Evolutionary conservation across 2,329 filamentous ascomycete species (phyloP), one percentile per base, ranked within the genome.

Genomic region (Ophiostoma triangulosporum): DNA sequence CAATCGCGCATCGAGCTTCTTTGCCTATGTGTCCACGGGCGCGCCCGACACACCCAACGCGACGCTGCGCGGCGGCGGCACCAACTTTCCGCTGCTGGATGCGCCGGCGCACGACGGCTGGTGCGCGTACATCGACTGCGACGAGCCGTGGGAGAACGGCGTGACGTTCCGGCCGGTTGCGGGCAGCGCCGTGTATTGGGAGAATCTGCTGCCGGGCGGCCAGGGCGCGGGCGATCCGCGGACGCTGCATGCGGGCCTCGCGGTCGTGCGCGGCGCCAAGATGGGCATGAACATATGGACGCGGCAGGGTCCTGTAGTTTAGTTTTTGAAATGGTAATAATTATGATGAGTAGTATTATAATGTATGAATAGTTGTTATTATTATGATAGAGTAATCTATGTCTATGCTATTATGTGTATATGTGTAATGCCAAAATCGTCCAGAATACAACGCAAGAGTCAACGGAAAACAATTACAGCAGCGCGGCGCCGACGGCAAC

Each of bases 281-380:
- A 68, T 74, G 53, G 73, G 73, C 11, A 73, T 75, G 71, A 75
- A 75, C 54, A 74, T 75, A 33, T 76, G 72, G 72, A 75, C 73
- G 35, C 64, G 72, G 38, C 66, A 74, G 11, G n/a, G n/a, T n/a
- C n/a, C n/a, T n/a, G n/a, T n/a, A n/a, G n/a, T n/a, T n/a, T n/a
- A n/a, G n/a, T n/a, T n/a, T n/a, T n/a, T n/a, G n/a, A n/a, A n/a
- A n/a, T n/a, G n/a, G n/a, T n/a, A n/a, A n/a, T n/a, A n/a, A n/a
- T n/a, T n/a, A n/a, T n/a, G n/a, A n/a, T n/a, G n/a, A n/a, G n/a
- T n/a, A n/a, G n/a, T n/a, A n/a, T n/a, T n/a, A n/a, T n/a, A n/a
- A n/a, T n/a, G n/a, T n/a, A n/a, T n/a, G n/a, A n/a, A n/a, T n/a
- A n/a, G n/a, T n/a, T n/a, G n/a, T n/a, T n/a, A n/a, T n/a, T n/a